Evolutionary conservation across 2,329 filamentous ascomycete species (phyloP).

Genomic region (Akanthomyces uredinophilus): DNA sequence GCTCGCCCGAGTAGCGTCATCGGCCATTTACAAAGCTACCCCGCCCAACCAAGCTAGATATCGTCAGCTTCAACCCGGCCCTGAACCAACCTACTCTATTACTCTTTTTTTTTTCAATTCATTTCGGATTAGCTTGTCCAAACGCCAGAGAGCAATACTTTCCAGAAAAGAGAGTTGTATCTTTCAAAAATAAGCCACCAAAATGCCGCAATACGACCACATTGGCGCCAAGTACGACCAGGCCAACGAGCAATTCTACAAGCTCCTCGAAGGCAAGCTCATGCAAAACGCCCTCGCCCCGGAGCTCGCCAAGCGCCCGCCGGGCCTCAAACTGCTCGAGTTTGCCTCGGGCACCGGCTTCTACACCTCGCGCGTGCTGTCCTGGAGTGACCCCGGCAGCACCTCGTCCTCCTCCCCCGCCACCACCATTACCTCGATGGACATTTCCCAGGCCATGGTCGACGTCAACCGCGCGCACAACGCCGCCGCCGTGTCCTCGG

Average conservation of each 20-base stretch:
- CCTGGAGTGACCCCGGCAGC: no score
- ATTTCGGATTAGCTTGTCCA: no score
- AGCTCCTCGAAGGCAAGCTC: slow-evolving; percentile 3
- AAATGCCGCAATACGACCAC: slow-evolving; percentile 11
- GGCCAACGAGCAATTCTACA: slow-evolving; percentile 3
- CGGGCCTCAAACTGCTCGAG: background rate
- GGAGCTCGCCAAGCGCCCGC: background rate
- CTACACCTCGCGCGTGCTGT: slow-evolving; percentile 6
- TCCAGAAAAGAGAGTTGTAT: no score
- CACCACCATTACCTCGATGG: background rate
- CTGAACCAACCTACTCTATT: no score
- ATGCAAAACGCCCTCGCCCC: background rate
- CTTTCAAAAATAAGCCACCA: no score
- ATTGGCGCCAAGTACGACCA: background rate
- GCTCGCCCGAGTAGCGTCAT: no score
- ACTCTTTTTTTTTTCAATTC: no score
- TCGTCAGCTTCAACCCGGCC: no score
- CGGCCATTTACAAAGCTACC: no score
- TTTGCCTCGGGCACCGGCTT: slow-evolving; percentile 8
- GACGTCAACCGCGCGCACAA: background rate
- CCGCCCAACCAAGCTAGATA: no score
- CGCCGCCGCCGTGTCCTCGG: background rate
- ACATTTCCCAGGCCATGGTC: slow-evolving; percentile 7
- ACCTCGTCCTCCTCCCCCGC: no score
- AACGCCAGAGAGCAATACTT: no score